Evolutionary conservation across 2,329 filamentous ascomycete species (phyloP), one percentile per base, ranked within the genome.

Genomic region (Didymella pinodella): DNA sequence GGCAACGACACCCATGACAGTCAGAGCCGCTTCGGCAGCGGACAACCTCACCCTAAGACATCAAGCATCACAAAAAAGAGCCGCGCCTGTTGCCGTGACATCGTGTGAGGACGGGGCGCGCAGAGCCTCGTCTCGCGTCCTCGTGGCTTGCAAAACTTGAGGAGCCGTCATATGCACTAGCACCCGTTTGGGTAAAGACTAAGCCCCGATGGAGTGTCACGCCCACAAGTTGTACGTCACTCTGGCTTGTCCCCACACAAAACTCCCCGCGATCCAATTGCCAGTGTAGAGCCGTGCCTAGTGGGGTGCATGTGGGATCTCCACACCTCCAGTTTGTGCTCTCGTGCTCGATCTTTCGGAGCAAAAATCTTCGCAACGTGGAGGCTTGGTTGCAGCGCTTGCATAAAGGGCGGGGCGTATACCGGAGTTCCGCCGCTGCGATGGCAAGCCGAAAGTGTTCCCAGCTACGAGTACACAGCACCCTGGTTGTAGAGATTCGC

Each of bases 81-180:
- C 56, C 56, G 45, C 22, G 14, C 40, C 12, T 32, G 36, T 36
- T 53, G 38, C 20, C 40, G 47, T 54, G 34, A 47, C 50, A 54
- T 54, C 46, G 56, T 54, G 46, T 28, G 28, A 50, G 51, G 41
- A 47, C 51, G 26, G 56, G 50, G 32, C 36, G 38, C 45, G 40
- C 46, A 54, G 50, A 54, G 50, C 50, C 46, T 59, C 56, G 50
- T 59, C 56, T 59, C 50, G 50, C 46, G 50, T 36, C 28, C 56
- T 59, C 50, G 56, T 59, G 56, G 56, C 51, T 59, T 54, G 56
- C 56, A 59, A 51, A 54, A 50, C 44, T 29, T 47, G 46, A 50
- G 41, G 32, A 41, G 40, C 41, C 46, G 41, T 47, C 46, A 26
- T 8, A 28, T 41, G 14, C 31, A 48, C 56, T 59, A 59, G 50